Conservation (phyloP, 2,329 filamentous ascomycete genomes). For the Diaporthe citrichinensis region DNA sequence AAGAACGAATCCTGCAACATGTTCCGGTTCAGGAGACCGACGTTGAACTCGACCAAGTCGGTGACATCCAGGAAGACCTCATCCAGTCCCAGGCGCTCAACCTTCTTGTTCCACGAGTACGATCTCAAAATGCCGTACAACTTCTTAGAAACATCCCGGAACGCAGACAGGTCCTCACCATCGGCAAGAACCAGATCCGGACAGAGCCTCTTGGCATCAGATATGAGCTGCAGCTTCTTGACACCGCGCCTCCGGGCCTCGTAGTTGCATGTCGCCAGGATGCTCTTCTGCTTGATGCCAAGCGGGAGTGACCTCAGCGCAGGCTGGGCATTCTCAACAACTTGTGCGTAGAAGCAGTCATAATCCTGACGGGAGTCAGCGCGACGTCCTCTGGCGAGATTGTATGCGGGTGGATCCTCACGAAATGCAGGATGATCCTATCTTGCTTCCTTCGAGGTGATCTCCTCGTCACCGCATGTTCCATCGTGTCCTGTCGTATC, state of each 20-base stretch:
- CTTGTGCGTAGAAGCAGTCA: slow-evolving; percentile 95
- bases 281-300: slow-evolving; percentile 93
- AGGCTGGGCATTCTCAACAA: slow-evolving; percentile 86
- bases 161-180: slow-evolving; percentile 87
- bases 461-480: slow-evolving; percentile 47
- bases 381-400: neutral
- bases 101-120: slow-evolving; percentile 83
- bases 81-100: slow-evolving; percentile 90
- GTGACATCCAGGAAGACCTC: slow-evolving; percentile 91
- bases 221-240: slow-evolving; percentile 87
- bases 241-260: slow-evolving; percentile 82
- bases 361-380: slow-evolving; percentile 69
- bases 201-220: slow-evolving; percentile 83
- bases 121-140: slow-evolving; percentile 80
- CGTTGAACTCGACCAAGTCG: slow-evolving; percentile 87
- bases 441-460: slow-evolving; percentile 67
- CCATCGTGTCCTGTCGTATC: slow-evolving; percentile 48
- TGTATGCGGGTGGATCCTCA: slow-evolving; percentile 56
- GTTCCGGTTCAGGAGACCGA: slow-evolving; percentile 76
- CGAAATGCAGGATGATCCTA: slow-evolving; percentile 86
- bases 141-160: slow-evolving; percentile 87
- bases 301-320: slow-evolving; percentile 80
- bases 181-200: slow-evolving; percentile 89
- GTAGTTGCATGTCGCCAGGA: slow-evolving; percentile 95
- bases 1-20: slow-evolving; percentile 82